Percentiles rank a stretch among this genome's conserved stretches.
Evolutionary conservation across 2,329 filamentous ascomycete species (phyloP).

Genomic region (Corinectria fuckeliana): DNA sequence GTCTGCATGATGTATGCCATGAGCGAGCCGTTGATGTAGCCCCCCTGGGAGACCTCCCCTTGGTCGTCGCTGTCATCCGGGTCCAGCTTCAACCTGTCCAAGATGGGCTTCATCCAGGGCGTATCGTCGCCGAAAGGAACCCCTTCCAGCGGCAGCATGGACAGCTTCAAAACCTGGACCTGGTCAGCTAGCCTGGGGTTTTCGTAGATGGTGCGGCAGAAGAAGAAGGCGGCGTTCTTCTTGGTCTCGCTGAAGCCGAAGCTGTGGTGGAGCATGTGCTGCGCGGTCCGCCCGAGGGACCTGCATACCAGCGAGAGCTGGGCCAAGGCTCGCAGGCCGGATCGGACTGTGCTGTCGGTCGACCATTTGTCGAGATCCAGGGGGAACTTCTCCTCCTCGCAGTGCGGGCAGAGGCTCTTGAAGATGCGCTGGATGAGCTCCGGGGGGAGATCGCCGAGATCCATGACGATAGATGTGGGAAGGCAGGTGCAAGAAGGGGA

Average conservation of each 20-base stretch:
- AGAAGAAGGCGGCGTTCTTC: not conserved
- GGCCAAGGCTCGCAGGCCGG: not conserved
- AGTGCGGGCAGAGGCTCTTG: not conserved
- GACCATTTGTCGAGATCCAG: not conserved
- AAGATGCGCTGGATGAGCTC: not conserved
- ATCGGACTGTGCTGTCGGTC: not conserved
- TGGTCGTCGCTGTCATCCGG: not conserved
- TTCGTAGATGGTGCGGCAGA: not conserved
- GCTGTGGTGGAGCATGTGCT: not conserved
- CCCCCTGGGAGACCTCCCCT: not conserved
- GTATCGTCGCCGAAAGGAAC: not conserved
- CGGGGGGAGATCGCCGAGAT: not conserved
- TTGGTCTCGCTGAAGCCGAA: not conserved
- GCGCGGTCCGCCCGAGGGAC: not conserved
- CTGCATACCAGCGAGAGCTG: not conserved
- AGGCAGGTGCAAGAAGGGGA: not conserved
- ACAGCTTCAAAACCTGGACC: not conserved
- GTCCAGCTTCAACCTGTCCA: not conserved
- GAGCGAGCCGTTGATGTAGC: no score
- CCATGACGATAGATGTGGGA: not conserved
- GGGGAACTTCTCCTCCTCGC: not conserved
- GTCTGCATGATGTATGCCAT: not conserved
- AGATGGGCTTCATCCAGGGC: not conserved
- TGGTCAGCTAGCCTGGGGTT: not conserved
- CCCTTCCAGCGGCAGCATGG: not conserved